Evolutionary conservation across 1,284 basidiomycete species (phyloP).

Genomic region (Hymenochaete sp.): DNA sequence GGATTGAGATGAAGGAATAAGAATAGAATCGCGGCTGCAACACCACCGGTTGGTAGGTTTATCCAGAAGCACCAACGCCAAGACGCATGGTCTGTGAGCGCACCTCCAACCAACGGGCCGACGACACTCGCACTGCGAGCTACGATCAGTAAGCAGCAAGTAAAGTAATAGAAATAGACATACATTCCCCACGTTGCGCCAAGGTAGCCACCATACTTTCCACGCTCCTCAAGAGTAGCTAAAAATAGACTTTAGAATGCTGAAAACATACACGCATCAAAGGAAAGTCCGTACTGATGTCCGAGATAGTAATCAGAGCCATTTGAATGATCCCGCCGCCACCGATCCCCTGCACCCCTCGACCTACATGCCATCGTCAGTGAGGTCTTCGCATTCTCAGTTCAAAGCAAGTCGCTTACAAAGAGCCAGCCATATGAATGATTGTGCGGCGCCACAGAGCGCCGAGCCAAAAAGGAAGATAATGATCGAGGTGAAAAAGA

Average conservation of each 20-base stretch:
- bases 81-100: conserved; percentile 32
- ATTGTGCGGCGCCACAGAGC: conserved; percentile 37
- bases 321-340: conserved; percentile 32
- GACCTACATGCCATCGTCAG: conserved; percentile 25
- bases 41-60: conserved; percentile 35
- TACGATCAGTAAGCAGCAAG: conserved; percentile 32
- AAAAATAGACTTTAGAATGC: not conserved
- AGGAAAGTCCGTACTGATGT: conserved; percentile 24
- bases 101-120: conserved; percentile 37
- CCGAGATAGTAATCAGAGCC: conserved; percentile 28
- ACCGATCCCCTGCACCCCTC: conserved; percentile 47
- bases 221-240: conserved; percentile 21
- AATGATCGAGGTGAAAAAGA: conserved; percentile 25
- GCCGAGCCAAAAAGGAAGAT: conserved; percentile 33
- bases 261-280: conserved; percentile 19
- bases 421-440: conserved; percentile 33
- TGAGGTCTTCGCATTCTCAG: conserved; percentile 29
- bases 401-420: conserved; percentile 20
- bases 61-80: conserved; percentile 34
- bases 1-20: conserved; percentile 29
- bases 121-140: conserved; percentile 35
- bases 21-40: conserved; percentile 31
- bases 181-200: conserved; percentile 35
- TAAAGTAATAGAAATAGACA: too few species aligned
- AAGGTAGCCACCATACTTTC: conserved; percentile 32